Percentiles rank a stretch among this genome's conserved stretches.
phyloP scores from a whole-genome alignment of 2,329 filamentous ascomycete species.

The Verticillium nubilum region DNA sequence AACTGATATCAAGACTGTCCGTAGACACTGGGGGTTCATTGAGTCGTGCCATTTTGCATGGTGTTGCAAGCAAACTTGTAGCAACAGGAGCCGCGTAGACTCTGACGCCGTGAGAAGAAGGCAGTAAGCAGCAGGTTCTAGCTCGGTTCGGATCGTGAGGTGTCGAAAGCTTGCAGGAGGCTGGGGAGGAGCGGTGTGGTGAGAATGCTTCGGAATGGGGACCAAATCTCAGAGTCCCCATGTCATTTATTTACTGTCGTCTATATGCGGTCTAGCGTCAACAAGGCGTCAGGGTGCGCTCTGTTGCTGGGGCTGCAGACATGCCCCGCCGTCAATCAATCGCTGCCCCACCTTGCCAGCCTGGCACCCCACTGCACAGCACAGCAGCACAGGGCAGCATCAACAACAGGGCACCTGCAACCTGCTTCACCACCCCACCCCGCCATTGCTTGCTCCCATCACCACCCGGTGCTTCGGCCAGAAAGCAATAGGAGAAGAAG shows the following conservation, averaged over 20 bases:
- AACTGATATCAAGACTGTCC: slow-evolving; percentile 68
- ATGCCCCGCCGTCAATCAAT: neutral
- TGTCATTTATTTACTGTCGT: slow-evolving; percentile 14
- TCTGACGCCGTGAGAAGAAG: neutral
- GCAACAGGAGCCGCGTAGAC: neutral
- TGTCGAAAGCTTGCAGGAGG: slow-evolving; percentile 5
- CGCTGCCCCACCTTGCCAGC: neutral
- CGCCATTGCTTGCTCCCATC: neutral
- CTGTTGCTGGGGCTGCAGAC: slow-evolving; percentile 9
- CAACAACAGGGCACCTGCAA: no score
- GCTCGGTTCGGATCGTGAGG: neutral
- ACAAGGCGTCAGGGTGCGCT: neutral
- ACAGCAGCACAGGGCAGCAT: neutral
- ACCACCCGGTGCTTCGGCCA: neutral
- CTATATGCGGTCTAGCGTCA: slow-evolving; percentile 9
- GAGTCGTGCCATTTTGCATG: slow-evolving; percentile 67
- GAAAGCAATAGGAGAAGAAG: neutral
- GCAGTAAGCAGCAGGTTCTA: neutral
- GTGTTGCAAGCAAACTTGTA: slow-evolving; percentile 3
- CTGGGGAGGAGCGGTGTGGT: slow-evolving; percentile 4
- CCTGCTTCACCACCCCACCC: neutral
- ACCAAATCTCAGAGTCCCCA: slow-evolving; percentile 9
- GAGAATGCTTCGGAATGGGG: slow-evolving; percentile 8
- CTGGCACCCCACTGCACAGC: neutral
- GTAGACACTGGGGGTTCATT: slow-evolving; percentile 67